Evolutionary conservation across 768 basidiomycete genomes (phyloP), one percentile per base, ranked within the genome.

Genomic region (Cubamyces lactineus): DNA sequence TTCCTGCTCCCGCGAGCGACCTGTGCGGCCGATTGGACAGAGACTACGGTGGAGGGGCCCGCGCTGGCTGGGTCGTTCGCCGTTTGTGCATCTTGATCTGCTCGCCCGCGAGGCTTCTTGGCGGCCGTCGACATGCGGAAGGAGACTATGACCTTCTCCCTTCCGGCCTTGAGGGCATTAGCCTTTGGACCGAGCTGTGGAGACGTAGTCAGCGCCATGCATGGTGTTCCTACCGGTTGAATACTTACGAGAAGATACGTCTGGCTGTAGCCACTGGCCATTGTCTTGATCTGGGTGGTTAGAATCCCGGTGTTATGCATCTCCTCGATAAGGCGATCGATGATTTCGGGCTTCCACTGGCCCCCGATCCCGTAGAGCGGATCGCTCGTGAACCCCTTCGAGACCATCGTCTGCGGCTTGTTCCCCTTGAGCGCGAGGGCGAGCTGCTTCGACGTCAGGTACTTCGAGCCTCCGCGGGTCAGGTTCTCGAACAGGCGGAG

Each of bases 391-490:
- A 83, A 77, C 0, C 81, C 79, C 52, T 78, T 84, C 57, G 77
- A 78, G 60, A 72, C 76, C 63, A 84, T 77, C 17, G 77, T 78
- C 51, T 72, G 68, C 24, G 72, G 77, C 49, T 83, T 86, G 45
- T 82, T 79, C 3, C 95, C 95, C 19, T 83, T 80, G 75, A 90
- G 86, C 19, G 88, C 81, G 30, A 82, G 80, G 40, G 83, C 79
- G 62, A 87, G 83, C 46, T 86, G 84, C 23, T 75, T 70, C 52
- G 84, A 74, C 3, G 94, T 91, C 51, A 91, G 54, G 1, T 56
- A 50, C 30, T 11, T n/a, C 8, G n/a, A 16, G 34, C 49, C 21
- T 1, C 26, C 24, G 13, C 52, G 51, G 0, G 41, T 17, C 34
- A 59, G 38, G 24, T 30, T 47, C 42, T 59, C 47, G 42, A 55